Evolutionary conservation across 208 protist species (phyloP).

Genomic region (Trypanosoma melophagium): DNA sequence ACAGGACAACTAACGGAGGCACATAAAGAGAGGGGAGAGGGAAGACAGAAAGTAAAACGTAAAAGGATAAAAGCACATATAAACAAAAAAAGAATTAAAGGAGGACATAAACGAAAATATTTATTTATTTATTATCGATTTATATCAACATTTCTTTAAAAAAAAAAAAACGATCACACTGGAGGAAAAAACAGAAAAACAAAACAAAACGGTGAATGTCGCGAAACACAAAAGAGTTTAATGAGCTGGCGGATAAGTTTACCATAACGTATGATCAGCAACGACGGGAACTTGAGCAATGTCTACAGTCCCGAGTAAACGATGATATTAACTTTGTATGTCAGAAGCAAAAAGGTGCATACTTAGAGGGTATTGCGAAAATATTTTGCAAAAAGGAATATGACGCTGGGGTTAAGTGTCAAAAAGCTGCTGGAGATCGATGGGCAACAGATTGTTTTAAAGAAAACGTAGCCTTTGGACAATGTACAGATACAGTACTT

Average conservation of each 20-base stretch:
- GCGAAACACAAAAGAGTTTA: slow-evolving; percentile 84
- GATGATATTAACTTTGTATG: slow-evolving; percentile 89
- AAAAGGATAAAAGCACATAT: not conserved
- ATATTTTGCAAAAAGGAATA: slow-evolving; percentile 82
- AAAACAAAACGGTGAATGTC: slow-evolving; percentile 39
- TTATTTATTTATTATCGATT: slow-evolving; percentile 4
- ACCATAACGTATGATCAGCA: slow-evolving; percentile 51
- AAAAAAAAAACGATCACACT: slow-evolving; percentile 27
- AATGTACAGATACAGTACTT: slow-evolving; percentile 76
- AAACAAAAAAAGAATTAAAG: not conserved
- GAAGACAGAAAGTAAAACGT: not conserved
- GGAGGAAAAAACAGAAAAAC: not conserved
- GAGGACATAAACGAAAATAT: slow-evolving; percentile 1
- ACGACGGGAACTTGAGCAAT: slow-evolving; percentile 61
- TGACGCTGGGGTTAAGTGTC: slow-evolving; percentile 68
- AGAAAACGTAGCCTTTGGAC: slow-evolving; percentile 80
- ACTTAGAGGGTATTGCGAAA: slow-evolving; percentile 71
- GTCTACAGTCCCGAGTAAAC: slow-evolving; percentile 75
- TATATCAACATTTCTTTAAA: not conserved
- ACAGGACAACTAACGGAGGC: not conserved
- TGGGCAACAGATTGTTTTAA: slow-evolving; percentile 88
- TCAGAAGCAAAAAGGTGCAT: slow-evolving; percentile 70
- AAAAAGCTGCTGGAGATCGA: slow-evolving; percentile 55
- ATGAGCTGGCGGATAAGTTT: slow-evolving; percentile 67
- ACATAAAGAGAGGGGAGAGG: not conserved